Evolutionary conservation across 306 rosid species (phyloP).

Genomic region (Cucurbita moschata): DNA sequence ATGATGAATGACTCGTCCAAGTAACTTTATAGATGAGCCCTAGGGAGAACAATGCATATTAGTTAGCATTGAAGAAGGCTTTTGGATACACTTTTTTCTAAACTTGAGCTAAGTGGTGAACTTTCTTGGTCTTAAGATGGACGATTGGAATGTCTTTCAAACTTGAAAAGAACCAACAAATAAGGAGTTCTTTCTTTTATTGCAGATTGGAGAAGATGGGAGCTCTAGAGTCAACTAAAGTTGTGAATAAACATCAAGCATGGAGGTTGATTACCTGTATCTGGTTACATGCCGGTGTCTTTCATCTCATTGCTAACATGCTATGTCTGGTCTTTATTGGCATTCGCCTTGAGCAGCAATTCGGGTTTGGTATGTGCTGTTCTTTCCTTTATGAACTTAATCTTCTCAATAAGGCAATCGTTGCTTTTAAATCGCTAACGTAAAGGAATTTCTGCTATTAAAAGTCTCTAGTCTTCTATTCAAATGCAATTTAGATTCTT

Average conservation of each 20-base stretch:
- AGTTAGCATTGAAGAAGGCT: background rate
- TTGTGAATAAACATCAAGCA: slow-evolving; percentile 49
- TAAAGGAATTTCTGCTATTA: background rate
- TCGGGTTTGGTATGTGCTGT: slow-evolving; percentile 52
- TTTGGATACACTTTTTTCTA: background rate
- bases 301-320: slow-evolving; percentile 71
- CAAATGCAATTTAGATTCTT: background rate
- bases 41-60: background rate
- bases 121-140: background rate
- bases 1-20: background rate
- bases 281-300: slow-evolving; percentile 83
- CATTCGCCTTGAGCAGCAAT: slow-evolving; percentile 79
- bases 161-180: background rate
- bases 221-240: slow-evolving; percentile 41
- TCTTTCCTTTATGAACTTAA: background rate
- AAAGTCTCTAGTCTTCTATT: background rate
- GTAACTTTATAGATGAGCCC: background rate
- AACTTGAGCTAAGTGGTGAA: background rate
- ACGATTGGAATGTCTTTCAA: background rate
- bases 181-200: background rate
- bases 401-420: background rate
- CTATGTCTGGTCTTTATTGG: slow-evolving; percentile 68
- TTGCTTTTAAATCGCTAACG: background rate
- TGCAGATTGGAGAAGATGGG: slow-evolving; percentile 71
- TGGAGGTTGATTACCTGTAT: slow-evolving; percentile 86